phyloP scores from a whole-genome alignment of 2,329 filamentous ascomycete species.

The Juglanconis oblonga region DNA sequence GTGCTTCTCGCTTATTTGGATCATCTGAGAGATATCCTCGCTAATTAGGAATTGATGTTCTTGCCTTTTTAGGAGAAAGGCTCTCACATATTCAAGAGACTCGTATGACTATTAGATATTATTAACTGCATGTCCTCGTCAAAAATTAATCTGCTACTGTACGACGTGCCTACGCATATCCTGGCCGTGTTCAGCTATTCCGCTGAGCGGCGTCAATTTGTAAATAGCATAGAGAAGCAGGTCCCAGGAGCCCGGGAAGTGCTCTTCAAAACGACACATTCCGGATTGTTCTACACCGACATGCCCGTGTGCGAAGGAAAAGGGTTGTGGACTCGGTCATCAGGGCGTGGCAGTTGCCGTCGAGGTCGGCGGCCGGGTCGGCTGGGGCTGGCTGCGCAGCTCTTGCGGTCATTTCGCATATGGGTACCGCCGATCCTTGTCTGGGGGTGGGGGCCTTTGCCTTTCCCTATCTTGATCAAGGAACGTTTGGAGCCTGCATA shows the following conservation, averaged over 20 bases:
- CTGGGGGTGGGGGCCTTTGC: conserved; percentile 32
- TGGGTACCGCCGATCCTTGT: conserved; percentile 25
- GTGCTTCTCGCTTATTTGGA: too few relatives aligned
- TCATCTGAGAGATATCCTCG: too few relatives aligned
- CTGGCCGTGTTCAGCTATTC: conserved; percentile 11
- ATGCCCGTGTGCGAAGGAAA: conserved; percentile 26
- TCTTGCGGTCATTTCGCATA: conserved; percentile 30
- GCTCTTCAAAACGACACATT: conserved; percentile 54
- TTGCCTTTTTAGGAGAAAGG: too few relatives aligned
- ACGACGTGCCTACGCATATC: background rate
- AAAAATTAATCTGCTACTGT: too few relatives aligned
- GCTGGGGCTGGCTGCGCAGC: conserved; percentile 29
- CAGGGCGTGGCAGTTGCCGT: conserved; percentile 36
- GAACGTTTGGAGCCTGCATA: conserved; percentile 30
- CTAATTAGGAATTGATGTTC: too few relatives aligned
- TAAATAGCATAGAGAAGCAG: background rate
- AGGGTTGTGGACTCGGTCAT: conserved; percentile 31
- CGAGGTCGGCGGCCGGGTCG: conserved; percentile 31
- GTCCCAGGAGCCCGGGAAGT: conserved; percentile 37
- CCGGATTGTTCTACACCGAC: conserved; percentile 59
- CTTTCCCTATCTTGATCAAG: conserved; percentile 33
- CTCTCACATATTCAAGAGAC: too few relatives aligned
- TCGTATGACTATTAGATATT: too few relatives aligned
- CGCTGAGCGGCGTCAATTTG: background rate
- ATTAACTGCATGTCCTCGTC: too few relatives aligned